A percentile compares a stretch with the other conserved stretches of the same genome.
Conservation (phyloP, 176 grass and related monocot species). For the Rhynchospora tenuis region DNA sequence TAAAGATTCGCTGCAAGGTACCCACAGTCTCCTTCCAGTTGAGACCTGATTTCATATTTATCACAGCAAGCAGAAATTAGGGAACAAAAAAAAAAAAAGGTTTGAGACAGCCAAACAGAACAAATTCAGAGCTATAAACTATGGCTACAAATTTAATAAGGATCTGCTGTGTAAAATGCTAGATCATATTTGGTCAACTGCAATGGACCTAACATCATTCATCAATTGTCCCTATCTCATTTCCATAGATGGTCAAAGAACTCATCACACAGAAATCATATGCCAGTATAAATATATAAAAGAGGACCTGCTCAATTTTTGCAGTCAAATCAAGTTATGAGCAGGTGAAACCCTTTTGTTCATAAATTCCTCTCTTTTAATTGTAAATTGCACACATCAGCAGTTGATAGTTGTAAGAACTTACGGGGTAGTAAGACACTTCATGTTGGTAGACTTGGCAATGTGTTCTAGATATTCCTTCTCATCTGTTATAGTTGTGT, state of each 20-base stretch:
- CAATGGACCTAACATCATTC: neutral
- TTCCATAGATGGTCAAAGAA: neutral
- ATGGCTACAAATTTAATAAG: neutral
- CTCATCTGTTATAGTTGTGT: slow-evolving; percentile 66
- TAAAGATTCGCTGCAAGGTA: slow-evolving; percentile 65
- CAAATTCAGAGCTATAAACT: neutral
- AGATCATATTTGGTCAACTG: neutral
- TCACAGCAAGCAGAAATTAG: neutral
- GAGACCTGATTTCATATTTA: slow-evolving; percentile 20
- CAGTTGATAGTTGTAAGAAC: neutral
- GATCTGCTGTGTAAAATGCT: neutral
- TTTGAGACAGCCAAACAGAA: neutral
- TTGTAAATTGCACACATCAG: neutral
- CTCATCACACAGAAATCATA: neutral
- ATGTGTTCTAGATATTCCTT: slow-evolving; percentile 80
- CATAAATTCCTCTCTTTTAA: neutral
- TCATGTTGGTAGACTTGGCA: slow-evolving; percentile 82
- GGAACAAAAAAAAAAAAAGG: neutral
- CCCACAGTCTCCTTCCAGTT: slow-evolving; percentile 34
- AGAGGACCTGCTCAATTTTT: neutral
- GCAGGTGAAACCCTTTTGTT: neutral
- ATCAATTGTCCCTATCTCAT: neutral
- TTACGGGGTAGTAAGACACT: slow-evolving; percentile 69
- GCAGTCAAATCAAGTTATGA: neutral
- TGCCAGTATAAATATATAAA: neutral